Conservation (phyloP, 345 rosid genomes). For the Viola odorata region DNA sequence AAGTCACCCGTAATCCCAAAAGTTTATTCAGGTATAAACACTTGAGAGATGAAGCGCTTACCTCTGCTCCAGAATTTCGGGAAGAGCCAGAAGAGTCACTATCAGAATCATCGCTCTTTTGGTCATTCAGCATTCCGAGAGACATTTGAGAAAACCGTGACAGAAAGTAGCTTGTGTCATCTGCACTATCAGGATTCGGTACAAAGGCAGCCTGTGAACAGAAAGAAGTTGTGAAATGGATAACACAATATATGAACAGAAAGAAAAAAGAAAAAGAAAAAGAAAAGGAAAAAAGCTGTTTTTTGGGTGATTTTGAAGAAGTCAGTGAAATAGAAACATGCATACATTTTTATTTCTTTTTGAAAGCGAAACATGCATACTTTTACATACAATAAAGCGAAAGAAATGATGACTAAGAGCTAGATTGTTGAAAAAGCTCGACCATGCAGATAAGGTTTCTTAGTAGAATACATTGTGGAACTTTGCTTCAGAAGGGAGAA, state of each 20-base stretch:
- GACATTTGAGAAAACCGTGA: constrained; percentile 45
- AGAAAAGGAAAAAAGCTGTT: no score
- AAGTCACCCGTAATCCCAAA: no score
- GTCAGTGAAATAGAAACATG: background rate
- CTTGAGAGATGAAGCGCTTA: constrained; percentile 8
- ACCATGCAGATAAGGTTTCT: background rate
- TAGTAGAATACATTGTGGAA: background rate
- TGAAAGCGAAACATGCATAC: no score
- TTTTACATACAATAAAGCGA: no score
- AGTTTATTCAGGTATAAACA: no score
- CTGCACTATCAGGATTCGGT: constrained; percentile 54
- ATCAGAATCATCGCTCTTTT: constrained; percentile 35
- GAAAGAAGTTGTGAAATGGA: background rate
- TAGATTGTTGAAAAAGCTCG: background rate
- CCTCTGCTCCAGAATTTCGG: constrained; percentile 55
- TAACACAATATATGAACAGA: no score
- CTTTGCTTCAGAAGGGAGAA: background rate
- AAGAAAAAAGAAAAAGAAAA: no score
- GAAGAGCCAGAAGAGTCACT: constrained; percentile 24
- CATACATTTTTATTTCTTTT: background rate
- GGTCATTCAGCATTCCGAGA: constrained; percentile 33
- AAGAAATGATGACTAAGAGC: background rate
- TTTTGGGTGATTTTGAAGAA: background rate
- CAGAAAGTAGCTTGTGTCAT: constrained; percentile 76
- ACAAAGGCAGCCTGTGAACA: constrained; percentile 65